These are phyloP conservation scores for Talaromyces sp. DNA, from an alignment of 2,329 filamentous ascomycete genomes.

Conservation along the genomic window DNA sequence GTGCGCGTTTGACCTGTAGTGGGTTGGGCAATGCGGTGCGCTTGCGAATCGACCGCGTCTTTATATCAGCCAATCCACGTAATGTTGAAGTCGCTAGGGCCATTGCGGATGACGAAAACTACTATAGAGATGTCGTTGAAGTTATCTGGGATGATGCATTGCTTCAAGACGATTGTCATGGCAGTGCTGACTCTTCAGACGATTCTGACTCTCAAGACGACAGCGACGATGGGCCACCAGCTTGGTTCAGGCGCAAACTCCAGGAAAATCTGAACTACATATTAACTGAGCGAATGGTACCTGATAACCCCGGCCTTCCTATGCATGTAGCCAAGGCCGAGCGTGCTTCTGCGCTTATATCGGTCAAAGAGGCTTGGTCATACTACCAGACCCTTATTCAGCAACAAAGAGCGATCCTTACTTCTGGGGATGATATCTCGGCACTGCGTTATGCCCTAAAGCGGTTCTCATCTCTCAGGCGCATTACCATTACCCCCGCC, in stretches of 20 bases:
- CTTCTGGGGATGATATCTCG: slow-evolving; percentile 18
- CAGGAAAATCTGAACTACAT: not conserved
- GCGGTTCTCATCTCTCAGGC: slow-evolving; percentile 30
- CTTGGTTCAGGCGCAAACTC: not conserved
- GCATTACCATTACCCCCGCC: slow-evolving; percentile 36
- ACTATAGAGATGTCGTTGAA: slow-evolving; percentile 27
- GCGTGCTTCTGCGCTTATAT: slow-evolving; percentile 10
- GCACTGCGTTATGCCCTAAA: slow-evolving; percentile 29
- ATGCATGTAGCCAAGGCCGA: not conserved
- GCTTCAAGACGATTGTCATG: not conserved
- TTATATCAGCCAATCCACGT: slow-evolving; percentile 35
- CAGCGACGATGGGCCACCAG: not conserved
- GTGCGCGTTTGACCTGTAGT: slow-evolving; percentile 19
- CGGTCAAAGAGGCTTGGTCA: slow-evolving; percentile 21
- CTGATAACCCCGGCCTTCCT: not conserved
- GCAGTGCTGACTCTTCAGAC: not conserved
- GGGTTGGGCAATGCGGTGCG: slow-evolving; percentile 9
- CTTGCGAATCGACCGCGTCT: slow-evolving; percentile 31
- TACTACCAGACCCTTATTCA: slow-evolving; percentile 28
- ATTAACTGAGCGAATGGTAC: not conserved
- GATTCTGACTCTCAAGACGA: not conserved
- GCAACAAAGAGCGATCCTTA: slow-evolving; percentile 27
- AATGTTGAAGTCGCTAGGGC: slow-evolving; percentile 33
- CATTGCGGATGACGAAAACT: slow-evolving; percentile 31
- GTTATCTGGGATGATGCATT: slow-evolving; percentile 27